Evolutionary conservation across 2,329 filamentous ascomycete species (phyloP), one percentile per base, ranked within the genome.

Genomic region (Alternaria brassicicola): DNA sequence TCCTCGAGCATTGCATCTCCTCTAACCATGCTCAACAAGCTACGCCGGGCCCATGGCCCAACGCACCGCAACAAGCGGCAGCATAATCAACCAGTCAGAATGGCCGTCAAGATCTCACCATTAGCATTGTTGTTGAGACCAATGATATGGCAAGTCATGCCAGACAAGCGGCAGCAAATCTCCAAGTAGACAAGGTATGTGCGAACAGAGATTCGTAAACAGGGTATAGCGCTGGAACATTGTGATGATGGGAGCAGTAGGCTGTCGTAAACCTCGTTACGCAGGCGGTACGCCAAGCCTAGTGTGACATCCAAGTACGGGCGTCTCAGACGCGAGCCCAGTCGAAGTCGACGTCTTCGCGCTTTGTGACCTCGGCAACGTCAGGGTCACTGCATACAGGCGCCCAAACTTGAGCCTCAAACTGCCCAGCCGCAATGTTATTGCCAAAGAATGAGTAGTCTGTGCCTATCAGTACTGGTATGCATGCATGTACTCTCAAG

Each of bases 361-460:
- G 67, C 49, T 57, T 58, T n/a, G 55, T 41, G 5, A 58, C 64
- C 42, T 70, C 65, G 9, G 26, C 50, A 43, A 48, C 46, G 12
- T 56, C 48, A 13, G 73, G 74, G 21, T 73, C 65, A 7, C 57
- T 38, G 56, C 74, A 76, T 26, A 74, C 63, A 0, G 69, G 72
- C 2, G 63, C 67, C 70, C 70, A 76, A 26, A 76, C 73, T 42
- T 76, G 71, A 47, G 65, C 51, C 53, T 63, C 50, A 58, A 74
- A 76, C 49, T 70, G 63, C 31, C 69, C 71, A 8, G 54, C 49
- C 28, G 67, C 68, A 55, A 76, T 59, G 36, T 75, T 73, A 66
- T 76, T 76, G 62, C 74, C 74, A 38, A 58, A 63, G 45, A 52
- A 66, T 23, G 71, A 68, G 58, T 76, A 76, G 64, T 74, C 74